Conservation (phyloP, 1,139 yeast genomes). For the Groenewaldozyma auringiensis region DNA sequence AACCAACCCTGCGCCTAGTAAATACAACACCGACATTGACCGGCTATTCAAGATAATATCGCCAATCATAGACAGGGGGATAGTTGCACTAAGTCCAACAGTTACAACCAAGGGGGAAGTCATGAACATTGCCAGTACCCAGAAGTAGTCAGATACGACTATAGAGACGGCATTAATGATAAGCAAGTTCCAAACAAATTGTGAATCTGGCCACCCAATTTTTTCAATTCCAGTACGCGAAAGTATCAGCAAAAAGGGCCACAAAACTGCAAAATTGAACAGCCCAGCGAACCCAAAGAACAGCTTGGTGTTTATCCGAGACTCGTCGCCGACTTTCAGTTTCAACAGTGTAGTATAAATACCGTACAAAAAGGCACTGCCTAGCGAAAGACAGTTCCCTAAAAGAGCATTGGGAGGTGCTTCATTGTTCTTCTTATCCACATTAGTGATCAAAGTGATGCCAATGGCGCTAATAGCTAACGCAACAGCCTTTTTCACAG, state of each 20-base stretch:
- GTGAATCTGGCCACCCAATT: slow-evolving; percentile 59
- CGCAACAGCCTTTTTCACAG: slow-evolving; percentile 56
- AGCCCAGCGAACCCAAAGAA: slow-evolving; percentile 94
- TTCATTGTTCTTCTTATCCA: slow-evolving; percentile 33
- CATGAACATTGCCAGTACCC: slow-evolving; percentile 91
- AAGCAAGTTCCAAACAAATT: slow-evolving; percentile 47
- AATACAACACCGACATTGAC: slow-evolving; percentile 51
- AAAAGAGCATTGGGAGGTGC: slow-evolving; percentile 40
- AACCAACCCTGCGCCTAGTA: slow-evolving; percentile 73
- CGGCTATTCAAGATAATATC: slow-evolving; percentile 70
- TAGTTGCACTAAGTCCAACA: slow-evolving; percentile 86
- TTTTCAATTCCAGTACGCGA: slow-evolving; percentile 57
- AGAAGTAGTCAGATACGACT: slow-evolving; percentile 79
- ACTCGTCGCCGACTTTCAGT: slow-evolving; percentile 61
- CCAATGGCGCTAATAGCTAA: slow-evolving; percentile 69
- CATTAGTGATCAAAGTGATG: slow-evolving; percentile 65
- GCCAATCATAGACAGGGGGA: slow-evolving; percentile 90
- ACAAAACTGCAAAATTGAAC: slow-evolving; percentile 62
- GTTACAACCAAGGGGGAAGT: slow-evolving; percentile 94
- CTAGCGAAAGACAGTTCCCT: slow-evolving; percentile 74
- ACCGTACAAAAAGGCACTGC: slow-evolving; percentile 84
- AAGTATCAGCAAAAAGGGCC: slow-evolving; percentile 69
- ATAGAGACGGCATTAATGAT: slow-evolving; percentile 65
- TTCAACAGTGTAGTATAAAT: slow-evolving; percentile 84
- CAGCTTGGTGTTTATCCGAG: slow-evolving; percentile 69